These are phyloP conservation scores for Termitomyces titanicus DNA, from an alignment of 768 basidiomycete species.

Conservation along the genomic window DNA sequence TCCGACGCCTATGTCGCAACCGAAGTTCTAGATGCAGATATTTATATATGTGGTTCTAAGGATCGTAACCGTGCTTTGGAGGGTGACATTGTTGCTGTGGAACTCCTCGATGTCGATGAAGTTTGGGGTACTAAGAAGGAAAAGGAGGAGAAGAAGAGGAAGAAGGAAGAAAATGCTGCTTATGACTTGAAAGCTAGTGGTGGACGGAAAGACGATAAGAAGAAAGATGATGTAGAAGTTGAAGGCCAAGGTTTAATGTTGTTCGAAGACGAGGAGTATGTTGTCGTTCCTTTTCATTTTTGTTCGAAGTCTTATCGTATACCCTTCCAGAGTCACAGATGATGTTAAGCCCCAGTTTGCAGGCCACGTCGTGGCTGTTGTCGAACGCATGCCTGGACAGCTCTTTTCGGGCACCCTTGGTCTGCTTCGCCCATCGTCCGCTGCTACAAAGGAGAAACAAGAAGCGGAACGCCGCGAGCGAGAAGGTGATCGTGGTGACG, in stretches of 20 bases:
- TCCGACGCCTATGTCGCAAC: conserved; percentile 99
- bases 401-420: conserved; percentile 97
- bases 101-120: conserved; percentile 96
- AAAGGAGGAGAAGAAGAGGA: conserved; percentile 99
- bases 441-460: conserved; percentile 98
- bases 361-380: conserved; percentile 99
- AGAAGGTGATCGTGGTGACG: conserved; percentile 88
- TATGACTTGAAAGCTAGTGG: conserved; percentile 77
- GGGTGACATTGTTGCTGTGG: conserved; percentile 97
- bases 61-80: conserved; percentile 98
- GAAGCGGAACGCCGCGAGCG: conserved; percentile 97
- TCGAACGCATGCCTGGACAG: conserved; percentile 98
- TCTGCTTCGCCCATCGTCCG: conserved; percentile 90
- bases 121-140: conserved; percentile 99
- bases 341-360: conserved; percentile 98
- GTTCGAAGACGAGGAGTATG: conserved; percentile 95
- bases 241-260: conserved; percentile 97
- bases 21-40: conserved; percentile 96
- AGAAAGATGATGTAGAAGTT: conserved; percentile 99
- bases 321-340: conserved; percentile 74
- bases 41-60: conserved; percentile 98
- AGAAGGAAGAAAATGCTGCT: conserved; percentile 98
- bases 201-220: conserved; percentile 95
- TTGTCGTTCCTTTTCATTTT: conserved; percentile 7
- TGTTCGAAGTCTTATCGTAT: conserved; percentile 6